Evolutionary conservation across 2,329 filamentous ascomycete species (phyloP).

Genomic region (Biscogniauxia mediterranea): DNA sequence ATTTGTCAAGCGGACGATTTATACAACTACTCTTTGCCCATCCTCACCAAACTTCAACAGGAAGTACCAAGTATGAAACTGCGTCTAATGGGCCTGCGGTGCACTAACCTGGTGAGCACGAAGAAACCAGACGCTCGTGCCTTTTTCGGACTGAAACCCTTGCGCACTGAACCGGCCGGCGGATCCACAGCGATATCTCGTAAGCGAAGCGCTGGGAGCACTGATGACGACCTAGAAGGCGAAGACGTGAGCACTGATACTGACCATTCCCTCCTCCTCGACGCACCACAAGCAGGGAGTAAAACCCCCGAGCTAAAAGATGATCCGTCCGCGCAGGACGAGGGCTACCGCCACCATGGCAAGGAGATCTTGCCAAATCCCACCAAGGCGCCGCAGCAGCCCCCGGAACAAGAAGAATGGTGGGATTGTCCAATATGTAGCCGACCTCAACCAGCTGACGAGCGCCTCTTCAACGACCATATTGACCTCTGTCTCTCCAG

Average conservation of each 20-base stretch:
- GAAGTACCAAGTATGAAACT: conserved; percentile 78
- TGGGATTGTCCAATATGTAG: conserved; percentile 90
- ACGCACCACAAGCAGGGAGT: not conserved
- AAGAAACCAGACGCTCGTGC: conserved; percentile 74
- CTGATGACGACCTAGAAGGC: conserved; percentile 34
- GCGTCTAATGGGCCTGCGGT: conserved; percentile 83
- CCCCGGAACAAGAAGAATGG: conserved; percentile 45
- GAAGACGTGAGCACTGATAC: conserved; percentile 45
- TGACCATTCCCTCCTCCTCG: conserved; percentile 31
- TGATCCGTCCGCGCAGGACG: conserved; percentile 53
- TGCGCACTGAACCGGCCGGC: conserved; percentile 22
- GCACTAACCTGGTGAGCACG: conserved; percentile 82
- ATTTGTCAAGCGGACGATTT: conserved; percentile 75
- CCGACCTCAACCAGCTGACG: conserved; percentile 71
- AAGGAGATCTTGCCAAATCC: conserved; percentile 52
- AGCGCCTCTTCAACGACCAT: conserved; percentile 81
- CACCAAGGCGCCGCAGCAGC: conserved; percentile 29
- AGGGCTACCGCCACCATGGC: conserved; percentile 40
- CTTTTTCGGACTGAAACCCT: conserved; percentile 70
- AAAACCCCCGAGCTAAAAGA: conserved; percentile 36
- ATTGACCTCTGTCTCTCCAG: conserved; percentile 89
- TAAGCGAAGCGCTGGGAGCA: conserved; percentile 51
- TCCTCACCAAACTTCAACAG: conserved; percentile 79
- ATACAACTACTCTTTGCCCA: conserved; percentile 77
- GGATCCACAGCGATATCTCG: conserved; percentile 14